Conservation (phyloP, 805 yeast genomes). For the Saccharomycopsis capsularis region DNA sequence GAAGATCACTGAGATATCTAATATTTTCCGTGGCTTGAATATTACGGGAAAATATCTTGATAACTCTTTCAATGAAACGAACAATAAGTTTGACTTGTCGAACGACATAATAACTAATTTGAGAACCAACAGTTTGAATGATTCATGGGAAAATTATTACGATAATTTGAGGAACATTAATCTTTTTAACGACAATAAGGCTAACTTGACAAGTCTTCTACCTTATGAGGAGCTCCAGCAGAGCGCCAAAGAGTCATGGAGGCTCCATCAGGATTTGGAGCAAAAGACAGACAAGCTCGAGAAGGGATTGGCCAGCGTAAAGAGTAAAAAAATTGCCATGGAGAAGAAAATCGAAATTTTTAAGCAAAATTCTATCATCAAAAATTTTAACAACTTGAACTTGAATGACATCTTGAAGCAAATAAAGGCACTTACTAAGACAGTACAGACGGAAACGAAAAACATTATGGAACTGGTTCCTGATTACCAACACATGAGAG, state of each 20-base stretch:
- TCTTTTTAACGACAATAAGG: conserved; percentile 24
- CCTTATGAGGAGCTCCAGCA: conserved; percentile 27
- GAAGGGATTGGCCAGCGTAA: conserved; percentile 30
- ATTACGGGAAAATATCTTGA: conserved; percentile 44
- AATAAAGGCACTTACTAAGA: conserved; percentile 21
- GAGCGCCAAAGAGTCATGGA: conserved; percentile 30
- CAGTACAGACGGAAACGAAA: conserved; percentile 25
- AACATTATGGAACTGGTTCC: conserved; percentile 19
- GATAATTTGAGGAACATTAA: conserved; percentile 25
- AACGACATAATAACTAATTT: conserved; percentile 34
- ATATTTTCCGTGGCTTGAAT: conserved; percentile 39
- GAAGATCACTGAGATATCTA: conserved; percentile 31
- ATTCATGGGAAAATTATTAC: conserved; percentile 35
- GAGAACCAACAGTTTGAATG: conserved; percentile 35
- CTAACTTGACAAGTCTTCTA: conserved; percentile 31
- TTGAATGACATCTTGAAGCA: conserved; percentile 22
- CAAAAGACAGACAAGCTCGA: conserved; percentile 27
- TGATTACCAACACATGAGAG: conserved; percentile 16
- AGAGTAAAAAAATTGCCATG: conserved; percentile 35
- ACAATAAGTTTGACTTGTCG: conserved; percentile 36
- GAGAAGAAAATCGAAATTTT: conserved; percentile 37
- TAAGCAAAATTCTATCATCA: conserved; percentile 32
- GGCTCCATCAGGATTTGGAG: conserved; percentile 21
- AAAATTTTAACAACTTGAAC: conserved; percentile 25
- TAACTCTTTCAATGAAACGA: conserved; percentile 42